Base-by-base conservation (phyloP, 2,329 filamentous ascomycete genomes). In the Pleoardoris graminearum region DNA sequence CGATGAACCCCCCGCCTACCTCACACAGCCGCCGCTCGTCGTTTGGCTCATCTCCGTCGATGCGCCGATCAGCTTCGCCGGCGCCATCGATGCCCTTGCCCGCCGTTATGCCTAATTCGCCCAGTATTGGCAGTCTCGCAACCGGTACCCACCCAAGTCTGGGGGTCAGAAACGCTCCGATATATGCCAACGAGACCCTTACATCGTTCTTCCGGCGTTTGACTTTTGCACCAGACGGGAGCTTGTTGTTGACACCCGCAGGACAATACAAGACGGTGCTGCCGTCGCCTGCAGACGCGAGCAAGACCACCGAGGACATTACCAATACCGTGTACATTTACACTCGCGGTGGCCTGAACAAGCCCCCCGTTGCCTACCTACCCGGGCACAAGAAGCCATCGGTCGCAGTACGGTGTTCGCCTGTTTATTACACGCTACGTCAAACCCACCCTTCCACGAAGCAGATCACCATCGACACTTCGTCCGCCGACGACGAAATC, bases 321-420 rank as follows among this genome's bases (percentile, higher is more conserved):
- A 91, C 89, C 64, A 99, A 99, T 69, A 99, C 94, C 0, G 95
- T 99, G 19, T 99, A 99, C 75, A 94, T 99, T 48, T 99, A 99
- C 74, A 97, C 93, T 0, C 83, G 94, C 63, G 94, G 92, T 25
- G 94, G 94, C 21, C 91, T 99, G 68, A 97, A 97, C 76, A 97
- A 95, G 71, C 91, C 94, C 1, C 94, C 94, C 2, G 89, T 97
- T 51, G 91, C 93, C 6, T 94, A 97, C 74, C 81, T 99, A 6
- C 94, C 94, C 0, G 94, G 94, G 1, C 93, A 97, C 75, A 99
- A 97, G 79, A 99, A 99, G 74, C 94, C 94, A 0, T 97, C 94
- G 0, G 90, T 99, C 10, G 94, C 92, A 1, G 90, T 99, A 54
- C 90, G 90, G 68, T 99, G 94, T 71, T 99, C 93, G 12, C 94